Conservation (phyloP, 2,329 filamentous ascomycete species). For the Akanthomyces muscarius region DNA sequence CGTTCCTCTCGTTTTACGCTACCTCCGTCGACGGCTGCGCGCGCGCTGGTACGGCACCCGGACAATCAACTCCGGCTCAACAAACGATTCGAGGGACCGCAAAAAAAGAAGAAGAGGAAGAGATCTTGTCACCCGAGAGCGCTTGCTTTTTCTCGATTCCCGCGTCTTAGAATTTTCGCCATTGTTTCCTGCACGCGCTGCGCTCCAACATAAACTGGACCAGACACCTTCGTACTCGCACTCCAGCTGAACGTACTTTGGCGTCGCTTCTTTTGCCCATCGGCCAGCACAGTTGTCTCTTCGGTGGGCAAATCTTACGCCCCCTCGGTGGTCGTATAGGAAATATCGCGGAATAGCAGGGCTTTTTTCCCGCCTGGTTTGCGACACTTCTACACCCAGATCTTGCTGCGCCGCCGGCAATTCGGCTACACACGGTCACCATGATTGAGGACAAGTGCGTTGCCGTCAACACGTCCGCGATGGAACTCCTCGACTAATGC, state of each 20-base stretch:
- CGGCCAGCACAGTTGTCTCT: neutral
- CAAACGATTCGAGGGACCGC: neutral
- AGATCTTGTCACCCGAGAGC: neutral
- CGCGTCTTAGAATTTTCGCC: neutral
- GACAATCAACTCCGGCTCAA: neutral
- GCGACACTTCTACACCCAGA: neutral
- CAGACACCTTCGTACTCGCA: neutral
- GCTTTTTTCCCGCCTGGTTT: neutral
- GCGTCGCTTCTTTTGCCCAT: neutral
- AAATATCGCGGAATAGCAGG: neutral
- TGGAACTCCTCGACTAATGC: neutral
- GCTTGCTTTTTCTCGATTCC: neutral
- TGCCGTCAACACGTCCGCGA: neutral
- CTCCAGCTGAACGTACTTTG: neutral
- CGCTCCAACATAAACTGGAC: neutral
- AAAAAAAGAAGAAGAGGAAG: neutral
- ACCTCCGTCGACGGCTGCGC: neutral
- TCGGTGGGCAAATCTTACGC: neutral
- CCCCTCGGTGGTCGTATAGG: neutral
- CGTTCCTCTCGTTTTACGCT: constrained; percentile 10
- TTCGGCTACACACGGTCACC: neutral
- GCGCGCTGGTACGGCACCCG: neutral
- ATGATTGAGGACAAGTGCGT: constrained; percentile 17
- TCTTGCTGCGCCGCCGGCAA: neutral
- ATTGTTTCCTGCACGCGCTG: constrained; percentile 1